Evolutionary conservation across 495 filamentous ascomycete species (phyloP), one percentile per base, ranked within the genome.

Genomic region (Tricharina praecox): DNA sequence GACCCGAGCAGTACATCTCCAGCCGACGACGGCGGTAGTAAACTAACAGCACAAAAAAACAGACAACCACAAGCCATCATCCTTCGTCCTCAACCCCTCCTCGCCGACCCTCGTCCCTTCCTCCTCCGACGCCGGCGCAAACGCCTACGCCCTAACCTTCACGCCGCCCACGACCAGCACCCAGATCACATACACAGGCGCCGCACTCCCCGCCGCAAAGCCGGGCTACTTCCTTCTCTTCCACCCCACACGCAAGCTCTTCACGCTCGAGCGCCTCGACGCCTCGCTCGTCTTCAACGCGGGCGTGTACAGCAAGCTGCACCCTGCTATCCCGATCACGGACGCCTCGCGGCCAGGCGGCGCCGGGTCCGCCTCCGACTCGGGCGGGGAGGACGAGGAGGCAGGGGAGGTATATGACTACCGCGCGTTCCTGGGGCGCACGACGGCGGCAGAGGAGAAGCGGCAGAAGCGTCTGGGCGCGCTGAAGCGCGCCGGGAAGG

Each of bases 271-370:
- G 50, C 61, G 59, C 24, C 45, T 61, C 7, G 35, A 40, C 13
- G 48, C 53, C 16, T 49, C 58, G 19, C 57, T 61, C 34, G 56
- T 50, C 0, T 60, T 61, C 39, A 61, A 61, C 41, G 53, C 57
- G 3, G 59, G 50, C 10, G 50, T 60, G 16, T 53, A 49, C 35
- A 48, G 57, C n/a, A 47, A 40, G n/a, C 48, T 44, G 7, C 48
- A 61, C 24, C 58, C 53, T 1, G 46, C 58, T 2, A 45, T 61
- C 5, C 45, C 49, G 11, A 47, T 53, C 24, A 28, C 11, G 4
- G 26, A 15, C 26, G 21, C n/a, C n/a, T n/a, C n/a, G 16, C n/a
- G 28, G 0, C 25, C 19, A 40, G 39, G 26, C 24, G 28, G 32
- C 13, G 18, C 11, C 10, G 32, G 23, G n/a, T 19, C 10, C 3